Conservation (phyloP, 148 eudicot species). For the Chenopodium berlandieri region DNA sequence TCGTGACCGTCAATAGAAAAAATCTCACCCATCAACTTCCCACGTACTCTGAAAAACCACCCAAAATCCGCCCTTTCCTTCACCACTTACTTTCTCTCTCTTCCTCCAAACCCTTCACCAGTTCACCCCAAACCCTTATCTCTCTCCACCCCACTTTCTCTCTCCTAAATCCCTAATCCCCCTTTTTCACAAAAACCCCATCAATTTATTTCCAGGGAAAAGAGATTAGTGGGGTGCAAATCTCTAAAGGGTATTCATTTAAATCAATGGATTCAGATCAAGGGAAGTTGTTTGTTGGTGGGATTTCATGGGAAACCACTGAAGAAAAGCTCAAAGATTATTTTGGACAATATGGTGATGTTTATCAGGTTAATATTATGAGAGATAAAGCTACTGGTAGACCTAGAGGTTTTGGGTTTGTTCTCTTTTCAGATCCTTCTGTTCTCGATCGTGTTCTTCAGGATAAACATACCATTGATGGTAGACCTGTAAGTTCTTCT, state of each 20-base stretch:
- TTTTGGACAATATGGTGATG: slow-evolving; percentile 73
- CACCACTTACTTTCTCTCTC: no score
- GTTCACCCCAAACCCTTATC: not conserved
- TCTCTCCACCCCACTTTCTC: not conserved
- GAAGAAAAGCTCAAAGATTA: slow-evolving; percentile 77
- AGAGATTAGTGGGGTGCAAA: not conserved
- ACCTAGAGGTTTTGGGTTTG: slow-evolving; percentile 91
- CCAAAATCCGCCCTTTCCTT: not conserved
- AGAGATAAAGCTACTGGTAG: slow-evolving; percentile 65
- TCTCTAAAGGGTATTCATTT: not conserved
- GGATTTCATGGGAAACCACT: slow-evolving; percentile 87
- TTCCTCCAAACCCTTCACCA: not conserved
- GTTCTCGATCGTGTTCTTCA: slow-evolving; percentile 73
- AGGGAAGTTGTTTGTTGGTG: slow-evolving; percentile 87
- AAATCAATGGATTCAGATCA: slow-evolving; percentile 79
- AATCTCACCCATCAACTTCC: not conserved
- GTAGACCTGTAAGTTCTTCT: slow-evolving; percentile 51
- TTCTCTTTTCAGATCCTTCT: slow-evolving; percentile 77
- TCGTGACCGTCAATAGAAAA: not conserved
- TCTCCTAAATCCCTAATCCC: not conserved
- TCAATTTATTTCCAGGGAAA: not conserved
- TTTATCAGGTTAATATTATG: slow-evolving; percentile 69
- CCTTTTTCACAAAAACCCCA: not conserved
- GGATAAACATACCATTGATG: slow-evolving; percentile 75
- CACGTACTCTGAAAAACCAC: not conserved